Evolutionary conservation across 257 asterid genomes (phyloP), one percentile per base, ranked within the genome.

Genomic region (Solanum verrucosum): DNA sequence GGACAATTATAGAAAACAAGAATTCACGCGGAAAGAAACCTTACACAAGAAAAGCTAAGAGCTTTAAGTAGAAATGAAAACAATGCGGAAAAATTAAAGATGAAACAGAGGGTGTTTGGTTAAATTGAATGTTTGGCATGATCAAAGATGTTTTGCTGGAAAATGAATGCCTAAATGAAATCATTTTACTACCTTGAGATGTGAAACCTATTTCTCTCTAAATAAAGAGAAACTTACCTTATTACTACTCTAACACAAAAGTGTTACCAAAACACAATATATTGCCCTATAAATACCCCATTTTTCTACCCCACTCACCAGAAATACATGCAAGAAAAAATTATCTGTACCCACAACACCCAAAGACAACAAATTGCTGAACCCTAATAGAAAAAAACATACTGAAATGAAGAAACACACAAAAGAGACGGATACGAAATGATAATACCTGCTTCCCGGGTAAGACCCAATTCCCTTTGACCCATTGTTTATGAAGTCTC

Each of bases 401-500:
- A 78, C 7, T 14, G 60, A 34, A 70, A 70, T 16, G 38, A 29
- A 31, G 74, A 63, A 68, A 68, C 20, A 7, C 3, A 68, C 21
- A 29, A 6, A 13, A 27, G 37, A 71, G 42, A 71, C 46, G 83
- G 83, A 38, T 37, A 75, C 83, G 83, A 75, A 75, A 75, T 77
- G 35, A 14, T 73, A 68, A 27, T 88, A 96, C 99, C 97, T 90
- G 91, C 72, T 88, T 92, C 67, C 44, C 89, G 72, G 94, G 93
- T 27, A 91, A 92, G 79, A 93, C 86, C 98, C 98, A 96, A 21
- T 25, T 60, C 52, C 94, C 92, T 68, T 92, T 56, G 88, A 90
- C 93, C 98, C 99, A 96, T 88, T 92, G 91, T 74, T 87, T 93
- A 89, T 93, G 98, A 75, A 89, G 87, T 90, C 99, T 92, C 89